These are phyloP conservation scores for Aspergillus funiculosus DNA, from an alignment of 495 filamentous ascomycete genomes.

Conservation along the genomic window DNA sequence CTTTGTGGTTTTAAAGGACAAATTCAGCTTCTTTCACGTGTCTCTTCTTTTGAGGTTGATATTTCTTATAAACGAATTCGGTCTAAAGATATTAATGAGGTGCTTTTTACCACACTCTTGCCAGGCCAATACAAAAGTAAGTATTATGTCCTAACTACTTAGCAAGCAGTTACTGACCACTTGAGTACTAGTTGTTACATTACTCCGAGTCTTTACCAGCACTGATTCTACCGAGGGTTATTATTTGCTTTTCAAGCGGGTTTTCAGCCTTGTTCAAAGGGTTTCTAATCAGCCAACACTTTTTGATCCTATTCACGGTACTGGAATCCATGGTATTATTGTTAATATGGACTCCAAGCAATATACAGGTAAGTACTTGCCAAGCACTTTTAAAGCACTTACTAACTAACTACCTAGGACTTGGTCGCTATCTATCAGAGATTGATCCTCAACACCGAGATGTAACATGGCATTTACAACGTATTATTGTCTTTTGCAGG, in stretches of 20 bases:
- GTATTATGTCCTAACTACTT: conserved; percentile 3
- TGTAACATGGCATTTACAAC: conserved; percentile 1
- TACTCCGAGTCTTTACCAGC: conserved; percentile 8
- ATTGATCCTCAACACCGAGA: conserved; percentile 4
- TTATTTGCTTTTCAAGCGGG: conserved; percentile 7
- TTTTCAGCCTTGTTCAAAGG: conserved; percentile 2
- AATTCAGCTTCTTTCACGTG: neutral
- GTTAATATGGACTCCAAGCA: conserved; percentile 7
- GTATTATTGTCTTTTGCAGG: conserved; percentile 5
- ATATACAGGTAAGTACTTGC: conserved; percentile 8
- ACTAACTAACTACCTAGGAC: conserved; percentile 7
- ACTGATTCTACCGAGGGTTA: conserved; percentile 4
- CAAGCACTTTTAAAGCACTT: neutral
- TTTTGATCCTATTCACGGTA: conserved; percentile 8
- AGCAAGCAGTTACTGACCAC: neutral
- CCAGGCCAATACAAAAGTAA: conserved; percentile 7
- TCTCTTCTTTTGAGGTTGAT: conserved; percentile 11
- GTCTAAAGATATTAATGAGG: conserved; percentile 9
- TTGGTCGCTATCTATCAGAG: conserved; percentile 3
- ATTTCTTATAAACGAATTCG: conserved; percentile 7
- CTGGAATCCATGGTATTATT: conserved; percentile 12
- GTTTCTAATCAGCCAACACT: neutral
- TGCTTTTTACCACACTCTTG: conserved; percentile 8
- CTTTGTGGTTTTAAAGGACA: conserved; percentile 10
- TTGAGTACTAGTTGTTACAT: conserved; percentile 8